Conservation (phyloP, 306 rosid species). For the Calophaca sinica region DNA sequence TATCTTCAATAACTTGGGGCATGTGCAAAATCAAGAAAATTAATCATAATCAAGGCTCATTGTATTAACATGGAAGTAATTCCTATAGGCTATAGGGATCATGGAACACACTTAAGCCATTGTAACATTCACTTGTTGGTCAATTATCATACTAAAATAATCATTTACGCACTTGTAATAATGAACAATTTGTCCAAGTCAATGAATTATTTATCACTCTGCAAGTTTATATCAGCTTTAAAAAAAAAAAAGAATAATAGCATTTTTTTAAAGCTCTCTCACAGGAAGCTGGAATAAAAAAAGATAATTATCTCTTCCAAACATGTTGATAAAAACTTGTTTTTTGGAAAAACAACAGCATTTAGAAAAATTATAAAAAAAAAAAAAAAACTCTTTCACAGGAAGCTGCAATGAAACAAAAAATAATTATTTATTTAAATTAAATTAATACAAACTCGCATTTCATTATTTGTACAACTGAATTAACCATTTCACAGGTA, state of each 20-base stretch:
- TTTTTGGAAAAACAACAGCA: not conserved
- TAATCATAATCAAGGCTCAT: not conserved
- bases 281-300: not conserved
- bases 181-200: not conserved
- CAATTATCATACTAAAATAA: slow-evolving; percentile 5
- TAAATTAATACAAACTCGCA: not conserved
- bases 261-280: not conserved
- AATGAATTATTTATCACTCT: not conserved
- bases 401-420: not conserved
- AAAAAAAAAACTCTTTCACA: not conserved
- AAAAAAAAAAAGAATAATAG: too few relatives aligned
- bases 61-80: not conserved
- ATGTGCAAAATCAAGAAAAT: slow-evolving; percentile 30
- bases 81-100: not conserved
- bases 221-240: not conserved
- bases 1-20: slow-evolving; percentile 37
- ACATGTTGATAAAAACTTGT: too few relatives aligned
- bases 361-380: not conserved
- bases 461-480: not conserved
- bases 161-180: not conserved
- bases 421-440: not conserved
- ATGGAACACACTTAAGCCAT: not conserved
- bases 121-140: not conserved
- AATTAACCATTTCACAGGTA: too few relatives aligned
- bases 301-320: not conserved